These are phyloP conservation scores for Zygnema circumcarinatum DNA, from an alignment of 139 green algal genomes.

Conservation along the genomic window DNA sequence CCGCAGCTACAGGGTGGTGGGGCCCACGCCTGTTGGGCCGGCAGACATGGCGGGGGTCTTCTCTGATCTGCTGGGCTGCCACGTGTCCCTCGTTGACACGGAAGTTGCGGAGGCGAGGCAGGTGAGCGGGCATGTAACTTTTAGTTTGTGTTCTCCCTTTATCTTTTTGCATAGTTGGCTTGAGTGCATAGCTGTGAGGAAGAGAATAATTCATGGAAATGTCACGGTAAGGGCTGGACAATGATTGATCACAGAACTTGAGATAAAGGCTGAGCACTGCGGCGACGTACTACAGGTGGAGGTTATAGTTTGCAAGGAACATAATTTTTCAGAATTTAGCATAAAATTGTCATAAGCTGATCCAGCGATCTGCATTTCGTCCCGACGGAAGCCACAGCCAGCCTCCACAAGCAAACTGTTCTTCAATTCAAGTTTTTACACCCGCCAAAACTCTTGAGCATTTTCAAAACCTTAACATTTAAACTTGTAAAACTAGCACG, in stretches of 20 bases:
- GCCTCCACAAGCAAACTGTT: too few relatives aligned
- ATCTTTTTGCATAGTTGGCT: neutral
- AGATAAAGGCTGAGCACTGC: too few relatives aligned
- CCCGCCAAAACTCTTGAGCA: neutral
- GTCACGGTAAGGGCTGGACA: neutral
- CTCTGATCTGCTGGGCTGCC: neutral
- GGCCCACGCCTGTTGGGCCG: neutral
- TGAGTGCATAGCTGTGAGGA: too few relatives aligned
- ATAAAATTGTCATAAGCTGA: too few relatives aligned
- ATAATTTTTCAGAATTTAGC: too few relatives aligned
- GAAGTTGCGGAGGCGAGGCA: constrained; percentile 1
- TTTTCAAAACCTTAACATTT: neutral
- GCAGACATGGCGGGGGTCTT: neutral
- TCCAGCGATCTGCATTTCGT: too few relatives aligned
- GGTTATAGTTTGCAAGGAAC: too few relatives aligned
- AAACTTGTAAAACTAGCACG: neutral
- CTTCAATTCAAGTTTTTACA: neutral
- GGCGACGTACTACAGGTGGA: too few relatives aligned
- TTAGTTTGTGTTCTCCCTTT: neutral
- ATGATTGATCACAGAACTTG: too few relatives aligned
- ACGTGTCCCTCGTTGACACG: constrained; percentile 35
- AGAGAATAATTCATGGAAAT: too few relatives aligned
- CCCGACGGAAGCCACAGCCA: too few relatives aligned
- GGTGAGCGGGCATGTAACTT: too few relatives aligned
- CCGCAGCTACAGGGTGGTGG: constrained; percentile 20